A percentile compares a stretch with the other conserved stretches of the same genome.
Evolutionary conservation across 495 filamentous ascomycete genomes (phyloP).

Genomic region (Penicillium alfredii): DNA sequence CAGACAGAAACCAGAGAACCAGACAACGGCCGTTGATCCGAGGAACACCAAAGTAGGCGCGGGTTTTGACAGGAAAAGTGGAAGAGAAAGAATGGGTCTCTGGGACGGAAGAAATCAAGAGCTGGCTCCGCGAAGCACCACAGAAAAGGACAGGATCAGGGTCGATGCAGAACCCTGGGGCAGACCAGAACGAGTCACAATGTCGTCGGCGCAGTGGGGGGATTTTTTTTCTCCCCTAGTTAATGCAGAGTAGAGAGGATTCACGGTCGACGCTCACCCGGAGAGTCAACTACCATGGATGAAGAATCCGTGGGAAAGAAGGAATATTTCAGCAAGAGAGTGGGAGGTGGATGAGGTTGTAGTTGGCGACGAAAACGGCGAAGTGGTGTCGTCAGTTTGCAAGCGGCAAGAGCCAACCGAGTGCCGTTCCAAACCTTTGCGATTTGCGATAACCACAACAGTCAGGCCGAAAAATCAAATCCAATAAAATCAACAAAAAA

Average conservation of each 20-base stretch:
- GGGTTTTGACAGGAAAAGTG: constrained; percentile 14
- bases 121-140: no score
- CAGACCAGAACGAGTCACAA: constrained; percentile 15
- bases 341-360: constrained; percentile 3
- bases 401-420: constrained; percentile 28
- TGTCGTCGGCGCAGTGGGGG: constrained; percentile 15
- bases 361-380: constrained; percentile 17
- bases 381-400: constrained; percentile 33
- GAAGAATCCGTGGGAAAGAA: constrained; percentile 15
- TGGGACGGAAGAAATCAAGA: constrained; percentile 17
- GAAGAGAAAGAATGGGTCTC: constrained; percentile 7
- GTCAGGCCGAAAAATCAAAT: no score
- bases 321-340: no score
- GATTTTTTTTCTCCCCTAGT: no score
- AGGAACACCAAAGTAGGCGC: neutral
- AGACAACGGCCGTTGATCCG: neutral
- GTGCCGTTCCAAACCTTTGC: constrained; percentile 31
- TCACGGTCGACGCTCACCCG: no score
- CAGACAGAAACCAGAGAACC: neutral
- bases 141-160: constrained; percentile 13
- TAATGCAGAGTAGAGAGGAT: no score
- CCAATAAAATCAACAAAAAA: no score
- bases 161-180: constrained; percentile 14
- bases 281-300: no score
- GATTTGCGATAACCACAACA: no score